Percentiles rank a stretch among this genome's conserved stretches.
Conservation (phyloP, 2,329 filamentous ascomycete species). For the Aspergillus awamori region DNA sequence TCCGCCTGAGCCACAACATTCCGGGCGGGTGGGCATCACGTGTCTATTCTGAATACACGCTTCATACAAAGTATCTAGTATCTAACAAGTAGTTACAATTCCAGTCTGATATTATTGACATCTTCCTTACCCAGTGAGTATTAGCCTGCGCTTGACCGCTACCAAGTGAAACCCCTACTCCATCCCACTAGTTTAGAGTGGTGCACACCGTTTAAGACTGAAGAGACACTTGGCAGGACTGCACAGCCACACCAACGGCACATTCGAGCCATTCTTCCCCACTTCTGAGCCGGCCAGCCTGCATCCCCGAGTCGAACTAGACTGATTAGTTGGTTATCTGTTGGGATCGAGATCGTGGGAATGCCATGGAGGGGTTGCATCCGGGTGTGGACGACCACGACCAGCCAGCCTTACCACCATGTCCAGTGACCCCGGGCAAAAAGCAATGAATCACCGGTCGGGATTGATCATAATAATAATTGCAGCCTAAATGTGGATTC, state of each 20-base stretch:
- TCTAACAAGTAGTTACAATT: neutral
- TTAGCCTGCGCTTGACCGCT: neutral
- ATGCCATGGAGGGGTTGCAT: neutral
- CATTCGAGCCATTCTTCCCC: neutral
- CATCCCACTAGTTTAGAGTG: neutral
- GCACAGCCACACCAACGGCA: slow-evolving; percentile 4
- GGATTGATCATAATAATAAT: too few relatives aligned
- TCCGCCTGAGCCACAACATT: neutral
- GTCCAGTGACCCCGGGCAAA: neutral
- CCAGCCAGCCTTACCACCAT: neutral
- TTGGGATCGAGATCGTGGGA: neutral
- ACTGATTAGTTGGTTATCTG: neutral
- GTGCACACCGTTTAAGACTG: neutral
- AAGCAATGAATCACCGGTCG: neutral
- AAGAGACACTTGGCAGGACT: neutral
- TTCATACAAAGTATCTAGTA: too few relatives aligned
- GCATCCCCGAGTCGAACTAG: too few relatives aligned
- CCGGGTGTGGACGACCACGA: too few relatives aligned
- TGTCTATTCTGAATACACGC: too few relatives aligned
- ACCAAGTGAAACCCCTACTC: neutral
- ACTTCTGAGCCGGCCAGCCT: neutral
- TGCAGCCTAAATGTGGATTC: neutral
- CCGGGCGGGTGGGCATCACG: too few relatives aligned
- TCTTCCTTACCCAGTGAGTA: neutral
- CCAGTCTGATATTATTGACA: neutral